phyloP scores from a whole-genome alignment of 1,139 yeast genomes.

The Diutina scorzettiae region DNA sequence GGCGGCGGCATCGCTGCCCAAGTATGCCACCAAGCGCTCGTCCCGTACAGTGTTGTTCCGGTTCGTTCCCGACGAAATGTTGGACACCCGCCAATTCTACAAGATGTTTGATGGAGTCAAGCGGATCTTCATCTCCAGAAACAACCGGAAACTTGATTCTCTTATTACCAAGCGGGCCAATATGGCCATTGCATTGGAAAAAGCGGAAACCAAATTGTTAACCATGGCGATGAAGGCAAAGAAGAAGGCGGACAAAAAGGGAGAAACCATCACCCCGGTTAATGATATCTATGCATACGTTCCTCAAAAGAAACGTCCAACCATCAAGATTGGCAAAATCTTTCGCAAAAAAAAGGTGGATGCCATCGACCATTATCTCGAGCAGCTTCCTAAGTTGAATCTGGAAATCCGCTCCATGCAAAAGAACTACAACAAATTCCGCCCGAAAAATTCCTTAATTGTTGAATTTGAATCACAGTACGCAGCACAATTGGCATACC shows the following conservation, averaged over 20 bases:
- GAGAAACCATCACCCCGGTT: constrained; percentile 11
- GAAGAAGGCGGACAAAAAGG: constrained; percentile 55
- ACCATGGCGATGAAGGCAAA: constrained; percentile 49
- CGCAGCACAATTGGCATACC: constrained; percentile 84
- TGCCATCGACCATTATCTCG: constrained; percentile 61
- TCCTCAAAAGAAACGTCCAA: constrained; percentile 68
- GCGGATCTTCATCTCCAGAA: constrained; percentile 66
- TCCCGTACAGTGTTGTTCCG: constrained; percentile 76
- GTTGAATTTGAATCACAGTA: constrained; percentile 79
- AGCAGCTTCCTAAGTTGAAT: constrained; percentile 57
- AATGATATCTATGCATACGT: constrained; percentile 49
- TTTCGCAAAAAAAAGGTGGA: constrained; percentile 55
- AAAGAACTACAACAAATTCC: constrained; percentile 27
- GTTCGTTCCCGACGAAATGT: constrained; percentile 59
- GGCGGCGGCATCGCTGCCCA: constrained; percentile 72
- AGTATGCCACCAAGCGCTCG: constrained; percentile 58
- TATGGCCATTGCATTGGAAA: constrained; percentile 55
- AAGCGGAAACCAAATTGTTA: constrained; percentile 51
- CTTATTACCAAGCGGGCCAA: constrained; percentile 50
- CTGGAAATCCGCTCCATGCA: constrained; percentile 52
- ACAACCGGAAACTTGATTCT: constrained; percentile 44
- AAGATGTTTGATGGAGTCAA: constrained; percentile 57
- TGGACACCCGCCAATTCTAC: constrained; percentile 52
- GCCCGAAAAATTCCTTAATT: constrained; percentile 63
- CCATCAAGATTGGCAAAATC: constrained; percentile 45